Evolutionary conservation across 768 basidiomycete species (phyloP).

Genomic region (Calocera viscosa): DNA sequence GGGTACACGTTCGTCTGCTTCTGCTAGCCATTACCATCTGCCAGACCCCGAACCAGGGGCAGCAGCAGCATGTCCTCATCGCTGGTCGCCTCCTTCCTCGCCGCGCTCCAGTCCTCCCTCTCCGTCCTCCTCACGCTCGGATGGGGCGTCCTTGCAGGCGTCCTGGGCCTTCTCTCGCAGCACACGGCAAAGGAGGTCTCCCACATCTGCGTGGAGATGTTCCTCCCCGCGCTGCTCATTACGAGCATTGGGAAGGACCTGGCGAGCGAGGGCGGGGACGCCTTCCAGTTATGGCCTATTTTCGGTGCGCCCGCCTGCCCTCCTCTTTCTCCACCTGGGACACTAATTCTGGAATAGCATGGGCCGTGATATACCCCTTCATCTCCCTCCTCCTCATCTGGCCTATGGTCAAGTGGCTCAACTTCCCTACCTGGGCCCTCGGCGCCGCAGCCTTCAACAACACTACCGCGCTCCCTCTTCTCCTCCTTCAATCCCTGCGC

Average conservation of each 20-base stretch:
- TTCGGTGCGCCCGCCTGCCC: not conserved
- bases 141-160: not conserved
- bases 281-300: not conserved
- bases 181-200: conserved; percentile 2
- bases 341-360: not conserved
- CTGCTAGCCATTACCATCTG: too few species aligned
- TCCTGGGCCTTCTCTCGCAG: not conserved
- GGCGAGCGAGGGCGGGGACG: not conserved
- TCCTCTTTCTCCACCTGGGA: not conserved
- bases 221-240: conserved; percentile 5
- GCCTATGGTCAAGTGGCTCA: not conserved
- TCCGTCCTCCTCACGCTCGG: conserved; percentile 9
- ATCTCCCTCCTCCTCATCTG: not conserved
- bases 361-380: not conserved
- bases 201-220: not conserved
- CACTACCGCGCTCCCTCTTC: conserved; percentile 7
- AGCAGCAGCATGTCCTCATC: too few species aligned
- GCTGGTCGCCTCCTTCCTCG: conserved; percentile 4
- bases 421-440: not conserved
- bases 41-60: too few species aligned
- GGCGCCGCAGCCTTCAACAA: conserved; percentile 7
- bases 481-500: conserved; percentile 1
- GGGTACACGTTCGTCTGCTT: too few species aligned
- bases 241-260: not conserved
- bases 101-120: conserved; percentile 2